Evolutionary conservation across 768 basidiomycete genomes (phyloP), one percentile per base, ranked within the genome.

Genomic region (Coprinopsis cinerea): DNA sequence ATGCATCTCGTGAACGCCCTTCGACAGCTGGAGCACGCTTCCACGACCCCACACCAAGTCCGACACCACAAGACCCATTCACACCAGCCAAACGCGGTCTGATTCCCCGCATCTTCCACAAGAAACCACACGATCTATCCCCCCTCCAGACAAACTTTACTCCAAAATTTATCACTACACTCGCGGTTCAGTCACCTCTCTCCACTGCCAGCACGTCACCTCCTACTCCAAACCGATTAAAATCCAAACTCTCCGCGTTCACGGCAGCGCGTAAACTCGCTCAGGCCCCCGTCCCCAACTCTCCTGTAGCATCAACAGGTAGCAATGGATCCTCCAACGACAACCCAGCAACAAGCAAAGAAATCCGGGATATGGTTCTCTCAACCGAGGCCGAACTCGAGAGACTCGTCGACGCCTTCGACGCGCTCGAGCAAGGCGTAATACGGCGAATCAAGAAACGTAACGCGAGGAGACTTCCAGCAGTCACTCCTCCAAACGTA

Each of bases 381-480:
- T 61, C 67, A 2, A 77, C 86, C 30, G 84, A 88, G 57, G 74
- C 77, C 22, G 87, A 89, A 58, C 79, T 77, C 10, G 66, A 73
- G 25, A 69, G 81, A 10, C 68, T 90, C 23, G 63, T 83, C 24
- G 79, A 83, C 40, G 85, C 85, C 5, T 89, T 89, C 57, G 77
- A 79, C 50, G 74, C 77, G 18, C 70, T 88, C 22, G 84, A 89
- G 63, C 67, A 79, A 27, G 77, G 69, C 43, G 75, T 80, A 18
- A 58, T 81, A 36, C 78, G 76, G 2, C 77, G 74, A 13, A 61
- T 72, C 25, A 66, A 72, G 40, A 68, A 67, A 53, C 70, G 70
- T 42, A 71, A 64, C 27, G 69, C 67, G 1, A 67, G 64, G 18
- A 61, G 69, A 18, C 58, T 68, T 11, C 65, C 66, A 2, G 54